Evolutionary conservation across 2,329 filamentous ascomycete species (phyloP), one percentile per base, ranked within the genome.

Genomic region (Incumbomyces lentus): DNA sequence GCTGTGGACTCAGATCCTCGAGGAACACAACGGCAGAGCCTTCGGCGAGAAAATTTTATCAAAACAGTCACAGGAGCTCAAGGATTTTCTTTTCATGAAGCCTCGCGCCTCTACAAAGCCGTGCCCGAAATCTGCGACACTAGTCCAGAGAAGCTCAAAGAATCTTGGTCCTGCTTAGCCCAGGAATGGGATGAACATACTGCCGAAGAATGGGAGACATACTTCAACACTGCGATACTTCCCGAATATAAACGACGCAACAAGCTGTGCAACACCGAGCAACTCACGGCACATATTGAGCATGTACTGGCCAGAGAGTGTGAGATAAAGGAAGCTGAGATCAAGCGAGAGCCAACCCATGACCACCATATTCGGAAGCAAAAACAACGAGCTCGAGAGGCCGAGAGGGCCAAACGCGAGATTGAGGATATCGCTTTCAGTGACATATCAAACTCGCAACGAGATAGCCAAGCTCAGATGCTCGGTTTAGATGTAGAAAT

Each of bases 121-220:
- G 59, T 56, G 1, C 49, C 55, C 13, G 33, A 53, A 22, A 54
- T 62, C 17, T 26, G 54, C 16, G 43, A 55, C 13, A 38, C 60
- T 12, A 43, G 46, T 14, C 49, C 55, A 2, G 43, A 49, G 6
- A 10, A 49, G 4, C 49, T 54, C 16, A 42, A 54, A 22, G 50
- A 55, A 14, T 52, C 52, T 12, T 63, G 60, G 60, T 30, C 34
- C n/a, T 41, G 49, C 16, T 55, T 56, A 46, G 60, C 56, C 7
- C 36, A 52, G 32, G 48, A 55, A 22, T 41, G 22, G 33, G 34
- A 49, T 1, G 32, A 36, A 12, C 50, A 49, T 47, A 41, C 41
- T 31, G 44, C 41, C 30, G 44, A 51, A 30, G 45, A 58, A 42
- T 57, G 52, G 55, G 46, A 52, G 39, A 19, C 32, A 10, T 54